phyloP scores from a whole-genome alignment of 257 asterid genomes.

The Capsicum rhomboideum region DNA sequence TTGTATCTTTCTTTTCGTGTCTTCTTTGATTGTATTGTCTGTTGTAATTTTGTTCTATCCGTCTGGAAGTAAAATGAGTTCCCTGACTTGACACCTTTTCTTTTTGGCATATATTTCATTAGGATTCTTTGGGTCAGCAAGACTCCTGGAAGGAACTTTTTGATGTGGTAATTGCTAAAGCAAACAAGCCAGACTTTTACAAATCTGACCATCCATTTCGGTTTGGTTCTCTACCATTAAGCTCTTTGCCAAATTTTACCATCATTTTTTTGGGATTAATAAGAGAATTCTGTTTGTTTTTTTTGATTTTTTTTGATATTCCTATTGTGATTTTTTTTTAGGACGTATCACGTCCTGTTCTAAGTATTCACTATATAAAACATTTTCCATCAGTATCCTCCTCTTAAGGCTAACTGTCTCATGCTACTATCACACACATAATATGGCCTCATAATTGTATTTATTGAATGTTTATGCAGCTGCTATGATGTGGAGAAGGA shows the following conservation, averaged over 20 bases:
- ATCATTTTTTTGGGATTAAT: neutral
- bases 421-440: neutral
- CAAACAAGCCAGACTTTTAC: conserved; percentile 94
- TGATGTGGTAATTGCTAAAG: conserved; percentile 93
- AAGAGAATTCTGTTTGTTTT: neutral
- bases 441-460: neutral
- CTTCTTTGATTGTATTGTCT: neutral
- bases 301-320: neutral
- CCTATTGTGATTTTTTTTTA: neutral
- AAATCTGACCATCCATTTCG: conserved; percentile 97
- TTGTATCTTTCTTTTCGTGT: neutral
- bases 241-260: neutral
- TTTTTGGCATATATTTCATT: conserved; percentile 4
- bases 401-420: neutral
- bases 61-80: neutral
- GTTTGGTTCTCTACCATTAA: conserved; percentile 26
- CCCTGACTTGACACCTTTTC: neutral
- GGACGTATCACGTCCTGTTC: neutral
- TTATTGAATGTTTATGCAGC: conserved; percentile 26
- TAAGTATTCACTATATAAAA: neutral
- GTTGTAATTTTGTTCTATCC: neutral
- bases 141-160: conserved; percentile 97
- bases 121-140: conserved; percentile 74
- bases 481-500: conserved; percentile 90
- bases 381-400: neutral